A percentile compares a stretch with the other conserved stretches of the same genome.
phyloP scores from a whole-genome alignment of 208 protist species.

The Leishmania lainsoni region DNA sequence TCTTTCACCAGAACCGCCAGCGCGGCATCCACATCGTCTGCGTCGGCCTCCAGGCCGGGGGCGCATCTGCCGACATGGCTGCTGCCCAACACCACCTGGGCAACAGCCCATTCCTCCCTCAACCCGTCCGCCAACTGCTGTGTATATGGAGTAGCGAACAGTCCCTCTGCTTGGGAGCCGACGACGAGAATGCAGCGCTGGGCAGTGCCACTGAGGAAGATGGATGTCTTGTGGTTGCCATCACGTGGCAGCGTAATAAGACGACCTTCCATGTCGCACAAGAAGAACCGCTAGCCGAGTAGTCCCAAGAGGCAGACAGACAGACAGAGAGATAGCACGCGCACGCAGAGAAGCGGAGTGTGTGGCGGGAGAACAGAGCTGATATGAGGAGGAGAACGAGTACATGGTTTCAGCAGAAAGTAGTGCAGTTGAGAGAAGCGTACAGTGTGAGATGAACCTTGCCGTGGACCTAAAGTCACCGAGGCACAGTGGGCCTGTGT shows the following conservation, averaged over 20 bases:
- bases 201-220: conserved; percentile 59
- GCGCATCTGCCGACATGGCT: conserved; percentile 56
- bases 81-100: conserved; percentile 67
- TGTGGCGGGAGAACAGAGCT: neutral
- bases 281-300: neutral
- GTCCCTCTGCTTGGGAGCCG: conserved; percentile 67
- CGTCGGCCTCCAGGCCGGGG: conserved; percentile 61
- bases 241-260: conserved; percentile 59
- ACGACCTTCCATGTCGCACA: conserved; percentile 42
- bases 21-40: conserved; percentile 76
- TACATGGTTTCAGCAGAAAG: neutral
- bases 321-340: neutral
- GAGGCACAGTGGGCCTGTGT: neutral
- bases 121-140: conserved; percentile 40
- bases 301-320: neutral
- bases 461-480: neutral
- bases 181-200: conserved; percentile 71
- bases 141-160: conserved; percentile 71
- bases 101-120: conserved; percentile 51
- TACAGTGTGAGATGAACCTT: neutral
- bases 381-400: neutral
- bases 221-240: conserved; percentile 58
- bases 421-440: neutral
- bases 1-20: conserved; percentile 47
- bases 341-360: neutral